A percentile compares a stretch with the other conserved stretches of the same genome.
These are phyloP conservation scores for Aspergillus flavus DNA, from an alignment of 2,329 filamentous ascomycete species.

Conservation along the genomic window DNA sequence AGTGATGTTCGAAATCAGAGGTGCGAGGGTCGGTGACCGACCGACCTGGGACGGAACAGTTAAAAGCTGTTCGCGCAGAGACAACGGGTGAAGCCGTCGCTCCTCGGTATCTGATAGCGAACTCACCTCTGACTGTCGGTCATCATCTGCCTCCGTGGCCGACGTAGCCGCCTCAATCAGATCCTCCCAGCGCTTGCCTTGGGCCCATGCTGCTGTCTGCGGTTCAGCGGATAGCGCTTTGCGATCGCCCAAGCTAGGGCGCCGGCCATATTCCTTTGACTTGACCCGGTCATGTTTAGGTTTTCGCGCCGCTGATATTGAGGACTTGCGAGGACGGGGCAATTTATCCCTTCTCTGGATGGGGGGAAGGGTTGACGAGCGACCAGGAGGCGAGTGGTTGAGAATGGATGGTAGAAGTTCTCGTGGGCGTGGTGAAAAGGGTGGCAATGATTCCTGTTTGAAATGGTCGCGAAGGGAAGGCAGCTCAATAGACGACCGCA, in stretches of 20 bases:
- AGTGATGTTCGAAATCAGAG: slow-evolving; percentile 41
- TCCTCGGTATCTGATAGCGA: not conserved
- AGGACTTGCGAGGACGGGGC: slow-evolving; percentile 79
- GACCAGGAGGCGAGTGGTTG: slow-evolving; percentile 75
- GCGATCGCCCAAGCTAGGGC: slow-evolving; percentile 72
- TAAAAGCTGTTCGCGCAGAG: slow-evolving; percentile 18
- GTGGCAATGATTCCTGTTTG: slow-evolving; percentile 73
- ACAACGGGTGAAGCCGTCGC: not conserved
- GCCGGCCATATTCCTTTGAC: slow-evolving; percentile 73
- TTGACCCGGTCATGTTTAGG: slow-evolving; percentile 78
- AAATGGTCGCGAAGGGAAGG: slow-evolving; percentile 69
- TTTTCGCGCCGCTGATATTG: slow-evolving; percentile 73
- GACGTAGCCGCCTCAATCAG: slow-evolving; percentile 92
- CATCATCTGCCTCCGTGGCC: slow-evolving; percentile 86
- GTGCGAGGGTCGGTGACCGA: slow-evolving; percentile 43
- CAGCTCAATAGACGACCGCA: slow-evolving; percentile 69
- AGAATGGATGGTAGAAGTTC: slow-evolving; percentile 83
- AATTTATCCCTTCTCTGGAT: slow-evolving; percentile 73
- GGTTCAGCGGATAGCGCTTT: slow-evolving; percentile 89
- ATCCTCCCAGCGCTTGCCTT: slow-evolving; percentile 94
- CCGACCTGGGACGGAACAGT: slow-evolving; percentile 34
- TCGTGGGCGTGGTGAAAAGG: slow-evolving; percentile 64
- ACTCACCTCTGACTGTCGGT: slow-evolving; percentile 77
- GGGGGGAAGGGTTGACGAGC: slow-evolving; percentile 85
- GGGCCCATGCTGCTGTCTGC: slow-evolving; percentile 67